Conservation (phyloP, 2,329 filamentous ascomycete genomes). For the Tolypocladium sp. region DNA sequence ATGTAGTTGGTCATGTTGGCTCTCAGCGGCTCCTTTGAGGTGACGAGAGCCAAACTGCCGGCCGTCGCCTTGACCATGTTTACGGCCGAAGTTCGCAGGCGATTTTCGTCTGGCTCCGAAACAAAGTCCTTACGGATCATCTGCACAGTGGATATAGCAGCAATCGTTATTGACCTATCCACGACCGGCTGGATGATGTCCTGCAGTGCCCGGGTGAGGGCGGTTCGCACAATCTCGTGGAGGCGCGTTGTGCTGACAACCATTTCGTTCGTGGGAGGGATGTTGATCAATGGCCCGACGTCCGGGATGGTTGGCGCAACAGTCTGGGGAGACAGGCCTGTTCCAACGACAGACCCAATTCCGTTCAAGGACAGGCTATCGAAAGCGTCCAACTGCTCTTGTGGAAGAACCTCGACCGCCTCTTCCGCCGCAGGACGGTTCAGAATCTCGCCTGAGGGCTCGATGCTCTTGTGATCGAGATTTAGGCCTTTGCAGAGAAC, state of each 20-base stretch:
- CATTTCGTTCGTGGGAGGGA: conserved; percentile 74
- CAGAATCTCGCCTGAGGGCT: conserved; percentile 78
- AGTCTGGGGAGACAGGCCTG: conserved; percentile 67
- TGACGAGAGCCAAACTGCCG: conserved; percentile 90
- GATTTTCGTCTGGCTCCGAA: conserved; percentile 82
- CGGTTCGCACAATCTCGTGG: conserved; percentile 71
- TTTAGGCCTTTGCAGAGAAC: conserved; percentile 88
- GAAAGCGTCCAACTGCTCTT: conserved; percentile 69
- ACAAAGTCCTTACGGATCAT: conserved; percentile 95
- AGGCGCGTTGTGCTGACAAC: conserved; percentile 61
- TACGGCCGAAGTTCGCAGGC: conserved; percentile 75
- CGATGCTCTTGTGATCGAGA: conserved; percentile 86
- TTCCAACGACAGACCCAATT: conserved; percentile 57
- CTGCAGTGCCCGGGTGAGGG: conserved; percentile 80
- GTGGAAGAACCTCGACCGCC: conserved; percentile 46
- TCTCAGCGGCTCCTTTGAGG: conserved; percentile 90
- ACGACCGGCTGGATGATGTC: conserved; percentile 98
- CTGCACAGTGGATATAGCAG: conserved; percentile 90
- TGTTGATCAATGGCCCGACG: conserved; percentile 66
- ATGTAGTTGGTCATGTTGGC: conserved; percentile 98
- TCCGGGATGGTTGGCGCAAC: conserved; percentile 78
- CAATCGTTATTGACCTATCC: conserved; percentile 94
- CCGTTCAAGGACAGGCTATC: conserved; percentile 74
- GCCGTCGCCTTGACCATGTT: conserved; percentile 94
- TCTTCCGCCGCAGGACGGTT: conserved; percentile 61